These are phyloP conservation scores for Climacium dendroides DNA, from an alignment of 225 moss, liverwort and hornwort genomes.

Conservation along the genomic window DNA sequence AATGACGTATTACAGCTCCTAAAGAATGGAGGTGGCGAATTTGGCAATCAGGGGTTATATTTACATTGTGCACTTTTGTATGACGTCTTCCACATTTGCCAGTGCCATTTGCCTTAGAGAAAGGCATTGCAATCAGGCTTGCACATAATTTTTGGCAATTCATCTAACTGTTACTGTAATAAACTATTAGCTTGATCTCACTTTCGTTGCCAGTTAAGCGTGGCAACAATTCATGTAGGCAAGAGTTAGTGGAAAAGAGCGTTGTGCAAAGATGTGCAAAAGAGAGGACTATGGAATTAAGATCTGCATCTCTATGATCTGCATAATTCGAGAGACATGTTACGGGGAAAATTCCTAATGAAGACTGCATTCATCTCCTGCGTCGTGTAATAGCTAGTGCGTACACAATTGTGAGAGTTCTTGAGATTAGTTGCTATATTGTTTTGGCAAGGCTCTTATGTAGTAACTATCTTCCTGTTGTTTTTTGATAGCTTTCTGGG, in stretches of 20 bases:
- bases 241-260: not conserved
- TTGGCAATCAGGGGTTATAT: not conserved
- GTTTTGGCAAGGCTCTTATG: not conserved
- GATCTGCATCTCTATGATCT: not conserved
- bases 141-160: not conserved
- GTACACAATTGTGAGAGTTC: not conserved
- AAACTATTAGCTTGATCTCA: not conserved
- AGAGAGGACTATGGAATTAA: not conserved
- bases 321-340: not conserved
- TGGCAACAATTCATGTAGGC: not conserved
- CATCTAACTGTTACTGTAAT: not conserved
- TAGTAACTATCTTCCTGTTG: not conserved
- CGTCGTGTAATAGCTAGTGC: not conserved
- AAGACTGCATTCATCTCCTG: not conserved
- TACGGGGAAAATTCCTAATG: not conserved
- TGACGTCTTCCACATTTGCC: not conserved
- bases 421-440: not conserved
- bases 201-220: not conserved
- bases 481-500: slow-evolving; percentile 29
- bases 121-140: not conserved
- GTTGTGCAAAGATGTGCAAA: not conserved
- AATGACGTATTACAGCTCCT: not conserved
- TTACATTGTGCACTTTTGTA: not conserved
- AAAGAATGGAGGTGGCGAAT: not conserved
- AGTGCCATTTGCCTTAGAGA: not conserved